Base-by-base conservation (phyloP, 1,284 basidiomycete genomes). In the Sphagnurus paluster region DNA sequence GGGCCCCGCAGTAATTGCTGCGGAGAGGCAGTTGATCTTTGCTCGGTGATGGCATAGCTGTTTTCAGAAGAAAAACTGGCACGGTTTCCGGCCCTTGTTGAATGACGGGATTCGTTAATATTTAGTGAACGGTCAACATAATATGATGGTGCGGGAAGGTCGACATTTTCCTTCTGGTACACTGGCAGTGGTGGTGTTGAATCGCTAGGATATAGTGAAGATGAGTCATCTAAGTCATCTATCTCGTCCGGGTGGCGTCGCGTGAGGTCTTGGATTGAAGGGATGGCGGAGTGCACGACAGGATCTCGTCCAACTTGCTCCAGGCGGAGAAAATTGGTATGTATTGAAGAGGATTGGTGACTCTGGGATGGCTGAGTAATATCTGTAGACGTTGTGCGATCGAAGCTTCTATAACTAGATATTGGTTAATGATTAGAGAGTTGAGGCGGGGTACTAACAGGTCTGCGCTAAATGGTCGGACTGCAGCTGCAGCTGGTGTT, bases 401-500 rank as follows among this genome's bases (percentile, higher is more conserved):
- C 48, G 14, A 14, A 13, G 34, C 32, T 36, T 20, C 52, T 43
- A 42, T 14, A 42, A 20, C 30, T 3, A 11, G 17, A 23, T 28
- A 30, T 33, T 2, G 14, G 25, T 16, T 14, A n/a, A 16, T 33
- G 29, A 13, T 33, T 41, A 19, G 14, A 16, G 3, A 34, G 14
- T 37, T 26, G 8, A 2, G 30, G 7, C 13, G 13, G 8, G 14
- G n/a, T 25, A 57, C 56, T 38, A 35, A 56, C 56, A 40, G 32
- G 16, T 41, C 39, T 24, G 19, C 39, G 42, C 52, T 56, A 5
- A 35, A 37, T 8, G 45, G 54, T 23, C 54, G 44, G 19, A 17
- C 30, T 2, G 29, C 23, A 30, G 40, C 17, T 24, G 49, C 38
- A 17, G 55, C 54, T 29, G 66, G 65, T n/a, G 64, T 59, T 36